Base-by-base conservation (phyloP, 129 eudicot genomes). In the Chrysanthemum seticuspe region DNA sequence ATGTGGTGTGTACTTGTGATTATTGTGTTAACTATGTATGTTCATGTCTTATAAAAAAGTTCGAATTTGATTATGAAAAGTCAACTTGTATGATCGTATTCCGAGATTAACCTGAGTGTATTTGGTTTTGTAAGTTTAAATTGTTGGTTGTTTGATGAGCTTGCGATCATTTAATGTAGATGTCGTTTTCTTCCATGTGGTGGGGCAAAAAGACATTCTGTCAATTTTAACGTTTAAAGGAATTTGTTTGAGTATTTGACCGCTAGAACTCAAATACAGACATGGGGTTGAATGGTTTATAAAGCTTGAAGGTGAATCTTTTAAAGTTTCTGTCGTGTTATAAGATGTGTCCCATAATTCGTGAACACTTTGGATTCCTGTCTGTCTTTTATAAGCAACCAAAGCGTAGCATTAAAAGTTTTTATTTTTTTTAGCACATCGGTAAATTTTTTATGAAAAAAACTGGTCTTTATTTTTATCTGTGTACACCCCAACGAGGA, bases 271-370 rank as follows among this genome's bases (percentile, higher is more conserved):
- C 47, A 13, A 58, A 59, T 57, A 21, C 44, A 27, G 76, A 59
- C 67, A 18, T 40, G 65, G 25, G 63, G 13, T 69, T 14, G 57
- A 13, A 40, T 48, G 8, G 58, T 67, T 67, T 19, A 16, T 53
- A 31, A 29, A 36, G 66, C 51, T 34, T 58, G 1, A 55, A 71
- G 75, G 34, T 36, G 67, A 40, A 19, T 59, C 4, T 57, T 70
- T 55, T 9, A 52, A 54, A 55, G 47, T 68, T 47, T 14, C 6
- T 53, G 2, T 29, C 9, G 48, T n/a, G 65, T 56, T 25, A 12
- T 56, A 40, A 16, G 21, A 57, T 44, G 66, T 40, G 7, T 71
- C 66, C 58, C 14, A 12, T 36, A 29, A 40, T 57, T 13, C n/a
- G 58, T 40, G 44, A 56, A 71, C 34, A 47, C 21, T 40, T 57